Base-by-base conservation (phyloP, 2,329 filamentous ascomycete species). In the Neonectria sp. region DNA sequence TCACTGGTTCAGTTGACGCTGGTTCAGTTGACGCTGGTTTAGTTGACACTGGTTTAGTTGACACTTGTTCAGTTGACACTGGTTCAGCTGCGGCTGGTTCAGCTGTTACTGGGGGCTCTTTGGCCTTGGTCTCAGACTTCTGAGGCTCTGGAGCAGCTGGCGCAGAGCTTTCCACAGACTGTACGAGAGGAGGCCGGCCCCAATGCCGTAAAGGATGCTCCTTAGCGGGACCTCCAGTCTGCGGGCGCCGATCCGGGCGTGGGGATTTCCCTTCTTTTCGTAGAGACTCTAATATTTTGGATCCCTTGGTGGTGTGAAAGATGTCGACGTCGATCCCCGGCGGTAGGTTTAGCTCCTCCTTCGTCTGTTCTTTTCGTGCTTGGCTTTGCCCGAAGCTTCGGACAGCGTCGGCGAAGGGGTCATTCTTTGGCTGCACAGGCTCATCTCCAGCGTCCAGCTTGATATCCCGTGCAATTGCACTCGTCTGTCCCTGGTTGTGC, bases 281-380 rank as follows among this genome's bases (percentile, higher is more conserved):
- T n/a, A 81, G 25, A 1, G 81, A 80, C 1, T 80, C 77, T 43
- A 88, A 60, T 8, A 88, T 79, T 49, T 82, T 82, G 2, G 86
- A 85, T 3, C 83, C 85, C 29, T 80, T 78, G 15, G 72, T 74
- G 2, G 85, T 86, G 64, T 84, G 84, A 61, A 89, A 88, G 24
- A 88, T 75, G 55, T 86, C 83, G 57, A 86, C 71, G 60, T 86
- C 80, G 25, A 86, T 74, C 27, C 77, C 84, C 0, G 78, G 71
- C 3, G 84, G 84, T 1, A 82, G 68, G 35, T 82, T 80, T 11
- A 80, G 73, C 29, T 76, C 74, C 33, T 74, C 77, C 27, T 69
- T 69, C 24, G 63, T 40, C 15, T 68, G 62, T 9, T 66, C 63
- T 1, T 64, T 40, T 53, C 7, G 67, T 45, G n/a, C 59, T 70